Percentiles rank a stretch among this genome's conserved stretches.
Evolutionary conservation across 345 rosid species (phyloP).

Genomic region (Eucalyptus paniculata): DNA sequence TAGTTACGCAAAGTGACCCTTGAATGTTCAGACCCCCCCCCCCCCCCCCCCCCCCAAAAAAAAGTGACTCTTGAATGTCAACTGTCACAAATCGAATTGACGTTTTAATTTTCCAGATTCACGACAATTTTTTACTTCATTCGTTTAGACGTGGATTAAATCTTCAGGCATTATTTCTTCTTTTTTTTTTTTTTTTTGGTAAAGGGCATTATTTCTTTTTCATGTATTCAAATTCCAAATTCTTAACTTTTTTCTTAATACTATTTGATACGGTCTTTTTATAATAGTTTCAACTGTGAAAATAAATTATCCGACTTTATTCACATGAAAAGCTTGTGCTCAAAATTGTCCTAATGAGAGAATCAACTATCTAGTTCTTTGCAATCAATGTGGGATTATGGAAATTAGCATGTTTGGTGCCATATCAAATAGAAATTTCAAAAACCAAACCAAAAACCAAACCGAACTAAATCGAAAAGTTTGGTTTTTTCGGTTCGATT

Average conservation of each 20-base stretch:
- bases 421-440: not conserved
- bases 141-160: not conserved
- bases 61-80: not conserved
- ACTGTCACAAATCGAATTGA: not conserved
- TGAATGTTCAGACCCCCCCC: not conserved
- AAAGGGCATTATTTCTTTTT: not conserved
- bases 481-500: fast-evolving
- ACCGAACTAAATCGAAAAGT: fast-evolving
- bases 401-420: not conserved
- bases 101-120: not conserved
- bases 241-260: too few species aligned
- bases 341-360: not conserved
- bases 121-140: not conserved
- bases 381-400: not conserved
- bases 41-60: too few species aligned
- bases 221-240: not conserved
- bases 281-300: fast-evolving
- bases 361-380: not conserved
- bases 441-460: too few species aligned
- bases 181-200: too few species aligned
- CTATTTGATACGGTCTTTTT: not conserved
- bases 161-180: not conserved
- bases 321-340: not conserved
- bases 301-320: not conserved
- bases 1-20: not conserved